Conservation (phyloP, 345 rosid species). For the Acer yangbiense region DNA sequence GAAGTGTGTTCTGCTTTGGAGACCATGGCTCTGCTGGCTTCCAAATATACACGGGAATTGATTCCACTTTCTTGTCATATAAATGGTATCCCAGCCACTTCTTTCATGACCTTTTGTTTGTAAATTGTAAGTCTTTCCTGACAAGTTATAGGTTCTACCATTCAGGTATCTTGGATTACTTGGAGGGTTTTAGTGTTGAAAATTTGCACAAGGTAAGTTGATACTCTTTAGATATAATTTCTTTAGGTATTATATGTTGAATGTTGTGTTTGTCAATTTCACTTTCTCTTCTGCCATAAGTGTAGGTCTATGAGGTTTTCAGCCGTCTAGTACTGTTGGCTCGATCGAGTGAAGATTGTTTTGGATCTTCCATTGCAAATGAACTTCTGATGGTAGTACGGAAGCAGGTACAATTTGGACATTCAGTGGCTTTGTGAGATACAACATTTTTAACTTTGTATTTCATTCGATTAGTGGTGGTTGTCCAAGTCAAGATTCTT, state of each 20-base stretch:
- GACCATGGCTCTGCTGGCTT: conserved; percentile 58
- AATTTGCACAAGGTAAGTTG: conserved; percentile 67
- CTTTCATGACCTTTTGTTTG: neutral
- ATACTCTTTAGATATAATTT: conserved; percentile 4
- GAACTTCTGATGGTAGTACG: conserved; percentile 79
- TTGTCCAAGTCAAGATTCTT: conserved; percentile 8
- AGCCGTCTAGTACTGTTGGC: conserved; percentile 58
- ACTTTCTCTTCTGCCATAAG: conserved; percentile 13
- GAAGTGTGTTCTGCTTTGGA: conserved; percentile 82
- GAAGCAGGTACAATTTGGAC: conserved; percentile 65
- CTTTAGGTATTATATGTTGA: conserved; percentile 18
- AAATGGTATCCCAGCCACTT: conserved; percentile 52
- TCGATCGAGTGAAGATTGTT: conserved; percentile 39
- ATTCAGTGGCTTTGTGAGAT: neutral
- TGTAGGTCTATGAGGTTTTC: conserved; percentile 84
- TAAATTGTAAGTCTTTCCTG: neutral
- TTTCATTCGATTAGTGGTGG: neutral
- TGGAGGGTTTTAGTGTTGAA: conserved; percentile 75
- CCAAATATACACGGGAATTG: conserved; percentile 58
- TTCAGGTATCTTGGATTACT: conserved; percentile 82
- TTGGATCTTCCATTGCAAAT: conserved; percentile 66
- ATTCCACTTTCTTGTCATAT: conserved; percentile 76
- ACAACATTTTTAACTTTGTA: neutral
- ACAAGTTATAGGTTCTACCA: conserved; percentile 18
- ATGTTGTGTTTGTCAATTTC: conserved; percentile 14